Percentiles rank a stretch among this genome's conserved stretches.
phyloP scores from a whole-genome alignment of 305 asterid species.

The Fraxinus baroniana region DNA sequence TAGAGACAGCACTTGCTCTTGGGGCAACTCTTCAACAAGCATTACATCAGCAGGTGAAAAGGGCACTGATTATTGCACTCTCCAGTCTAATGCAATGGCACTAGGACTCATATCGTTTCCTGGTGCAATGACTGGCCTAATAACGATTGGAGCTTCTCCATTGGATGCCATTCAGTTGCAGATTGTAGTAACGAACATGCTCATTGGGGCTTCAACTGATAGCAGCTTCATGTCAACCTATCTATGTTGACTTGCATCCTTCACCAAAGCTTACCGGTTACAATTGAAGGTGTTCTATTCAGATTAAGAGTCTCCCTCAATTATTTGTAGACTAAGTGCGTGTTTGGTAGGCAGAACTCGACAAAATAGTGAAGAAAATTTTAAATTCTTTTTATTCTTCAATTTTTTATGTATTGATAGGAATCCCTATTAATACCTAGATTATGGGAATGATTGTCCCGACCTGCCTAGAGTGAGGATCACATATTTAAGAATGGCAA shows the following conservation, averaged over 20 bases:
- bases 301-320: conserved; percentile 34
- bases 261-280: conserved; percentile 77
- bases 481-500: not conserved
- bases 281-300: conserved; percentile 54
- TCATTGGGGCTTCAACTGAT: conserved; percentile 71
- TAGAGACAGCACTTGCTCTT: conserved; percentile 79
- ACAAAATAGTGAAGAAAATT: not conserved
- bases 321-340: not conserved
- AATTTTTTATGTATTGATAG: not conserved
- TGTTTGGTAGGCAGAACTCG: not conserved
- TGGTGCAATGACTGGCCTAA: conserved; percentile 90
- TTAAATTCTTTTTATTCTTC: not conserved
- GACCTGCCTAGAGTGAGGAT: not conserved
- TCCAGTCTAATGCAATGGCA: conserved; percentile 82
- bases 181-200: conserved; percentile 89
- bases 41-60: conserved; percentile 68
- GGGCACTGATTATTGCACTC: conserved; percentile 73
- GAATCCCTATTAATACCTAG: not conserved
- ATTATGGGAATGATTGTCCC: not conserved
- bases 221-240: conserved; percentile 80
- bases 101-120: conserved; percentile 87
- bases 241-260: conserved; percentile 84
- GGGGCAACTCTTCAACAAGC: conserved; percentile 95
- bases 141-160: conserved; percentile 95
- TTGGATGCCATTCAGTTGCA: conserved; percentile 78